These are phyloP conservation scores for Globisporangium nodosum DNA, from an alignment of 352 stramenopile species.

Conservation along the genomic window DNA sequence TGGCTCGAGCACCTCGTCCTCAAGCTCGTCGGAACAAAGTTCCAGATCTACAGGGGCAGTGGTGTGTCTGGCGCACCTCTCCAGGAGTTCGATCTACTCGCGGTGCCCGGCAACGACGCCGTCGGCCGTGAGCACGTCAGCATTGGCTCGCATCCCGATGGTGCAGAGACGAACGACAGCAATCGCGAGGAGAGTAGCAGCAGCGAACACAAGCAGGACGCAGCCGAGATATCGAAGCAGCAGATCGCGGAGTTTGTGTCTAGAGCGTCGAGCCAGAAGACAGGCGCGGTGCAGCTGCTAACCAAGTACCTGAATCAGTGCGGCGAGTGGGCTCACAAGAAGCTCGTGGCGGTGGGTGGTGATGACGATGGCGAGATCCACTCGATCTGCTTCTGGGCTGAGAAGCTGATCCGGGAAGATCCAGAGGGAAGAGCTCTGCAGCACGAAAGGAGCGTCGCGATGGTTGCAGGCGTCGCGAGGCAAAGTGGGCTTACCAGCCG, in stretches of 20 bases:
- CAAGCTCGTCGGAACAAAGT: slow-evolving; percentile 22
- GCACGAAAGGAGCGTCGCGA: slow-evolving; percentile 4
- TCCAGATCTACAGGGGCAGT: slow-evolving; percentile 12
- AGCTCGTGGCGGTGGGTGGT: slow-evolving; percentile 16
- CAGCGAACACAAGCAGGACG: neutral
- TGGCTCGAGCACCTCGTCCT: slow-evolving; percentile 25
- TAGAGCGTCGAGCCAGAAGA: neutral
- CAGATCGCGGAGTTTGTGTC: slow-evolving; percentile 15
- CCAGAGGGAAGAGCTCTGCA: slow-evolving; percentile 13
- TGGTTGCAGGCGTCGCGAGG: neutral
- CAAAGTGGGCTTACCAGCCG: slow-evolving; percentile 22
- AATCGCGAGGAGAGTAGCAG: neutral
- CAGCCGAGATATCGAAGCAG: slow-evolving; percentile 6
- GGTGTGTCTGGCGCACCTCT: neutral
- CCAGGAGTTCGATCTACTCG: slow-evolving; percentile 16
- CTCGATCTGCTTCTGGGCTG: slow-evolving; percentile 44
- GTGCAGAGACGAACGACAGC: neutral
- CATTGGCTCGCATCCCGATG: neutral
- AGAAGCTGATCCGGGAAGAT: slow-evolving; percentile 40
- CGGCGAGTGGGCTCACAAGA: slow-evolving; percentile 40
- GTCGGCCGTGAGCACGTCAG: slow-evolving; percentile 3
- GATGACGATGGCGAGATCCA: slow-evolving; percentile 30
- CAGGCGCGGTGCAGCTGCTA: neutral
- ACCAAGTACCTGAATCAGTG: slow-evolving; percentile 51
- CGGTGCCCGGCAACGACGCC: neutral